Evolutionary conservation across 345 rosid genomes (phyloP).

Genomic region (Ceriops tagal): DNA sequence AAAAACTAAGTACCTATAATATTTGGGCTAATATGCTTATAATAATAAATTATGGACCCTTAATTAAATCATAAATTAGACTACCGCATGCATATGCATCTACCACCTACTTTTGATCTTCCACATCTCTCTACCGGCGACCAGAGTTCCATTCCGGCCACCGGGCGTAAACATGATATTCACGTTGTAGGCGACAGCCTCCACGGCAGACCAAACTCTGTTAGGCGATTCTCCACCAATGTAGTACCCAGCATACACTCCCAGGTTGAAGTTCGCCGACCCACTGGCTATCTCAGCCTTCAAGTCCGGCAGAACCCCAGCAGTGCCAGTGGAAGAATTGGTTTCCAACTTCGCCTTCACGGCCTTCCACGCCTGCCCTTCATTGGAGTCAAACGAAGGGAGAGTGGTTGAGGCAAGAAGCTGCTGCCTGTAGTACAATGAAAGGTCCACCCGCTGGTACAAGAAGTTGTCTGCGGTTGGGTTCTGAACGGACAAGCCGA

Average conservation of each 20-base stretch:
- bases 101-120: no score
- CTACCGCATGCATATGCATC: no score
- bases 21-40: no score
- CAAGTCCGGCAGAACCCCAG: no score
- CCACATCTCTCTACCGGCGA: no score
- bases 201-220: not conserved
- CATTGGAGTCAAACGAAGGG: not conserved
- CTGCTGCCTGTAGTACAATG: not conserved
- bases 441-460: not conserved
- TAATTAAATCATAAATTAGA: no score
- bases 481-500: not conserved
- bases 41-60: no score
- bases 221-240: not conserved
- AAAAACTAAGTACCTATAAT: no score
- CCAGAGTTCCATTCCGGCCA: not conserved
- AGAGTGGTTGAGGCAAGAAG: not conserved
- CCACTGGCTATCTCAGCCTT: not conserved
- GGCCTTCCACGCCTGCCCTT: not conserved
- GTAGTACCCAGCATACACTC: not conserved
- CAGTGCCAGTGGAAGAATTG: not conserved
- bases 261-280: not conserved
- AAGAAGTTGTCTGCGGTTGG: not conserved
- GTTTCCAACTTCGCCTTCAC: not conserved
- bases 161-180: not conserved
- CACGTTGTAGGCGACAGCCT: not conserved